Base-by-base conservation (phyloP, 2,329 filamentous ascomycete genomes). In the Furcasterigmium sp. region DNA sequence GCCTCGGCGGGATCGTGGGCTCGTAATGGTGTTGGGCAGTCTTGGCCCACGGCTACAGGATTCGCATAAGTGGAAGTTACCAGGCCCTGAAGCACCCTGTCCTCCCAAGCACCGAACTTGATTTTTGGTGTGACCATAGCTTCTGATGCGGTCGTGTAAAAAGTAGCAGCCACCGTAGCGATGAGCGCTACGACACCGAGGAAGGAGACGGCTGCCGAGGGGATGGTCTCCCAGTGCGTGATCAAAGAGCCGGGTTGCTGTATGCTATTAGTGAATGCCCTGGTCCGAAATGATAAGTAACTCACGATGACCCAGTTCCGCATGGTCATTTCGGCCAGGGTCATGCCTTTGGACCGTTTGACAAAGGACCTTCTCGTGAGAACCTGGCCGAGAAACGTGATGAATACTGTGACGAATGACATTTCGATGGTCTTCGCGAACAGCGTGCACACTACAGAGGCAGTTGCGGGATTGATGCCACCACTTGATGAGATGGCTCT, bases 91-190 rank as follows among this genome's bases (percentile, higher is more conserved):
- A 91, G 56, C 0, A 68, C 52, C 43, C 55, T 68, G 2, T 59
- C 46, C 34, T 82, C 61, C 65, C 74, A 76, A 2, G 59, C 56
- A 1, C 80, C 78, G 47, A 75, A 76, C 42, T 75, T 80, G 7
- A 91, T 69, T 53, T 86, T 84, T 0, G 87, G 87, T 3, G 85
- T 75, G 1, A 91, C 84, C 54, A 91, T 68, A 8, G 85, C 82
- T 49, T 88, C 84, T 0, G 84, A 84, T 0, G 87, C 87, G 3
- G 85, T 85, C 0, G 84, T 88, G 56, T 91, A 93, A 6, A 91
- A 72, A 53, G 85, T 80, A 0, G 82, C 78, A 2, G 80, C 69
- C 2, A 89, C 47, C 0, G 85, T 80, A 3, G 83, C 82, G 2
- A 78, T 64, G 13, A 91, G 59, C 0, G 83, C 78, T 3, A 89